These are phyloP conservation scores for Aspergillus conjunctus DNA, from an alignment of 495 filamentous ascomycete species.

Conservation along the genomic window DNA sequence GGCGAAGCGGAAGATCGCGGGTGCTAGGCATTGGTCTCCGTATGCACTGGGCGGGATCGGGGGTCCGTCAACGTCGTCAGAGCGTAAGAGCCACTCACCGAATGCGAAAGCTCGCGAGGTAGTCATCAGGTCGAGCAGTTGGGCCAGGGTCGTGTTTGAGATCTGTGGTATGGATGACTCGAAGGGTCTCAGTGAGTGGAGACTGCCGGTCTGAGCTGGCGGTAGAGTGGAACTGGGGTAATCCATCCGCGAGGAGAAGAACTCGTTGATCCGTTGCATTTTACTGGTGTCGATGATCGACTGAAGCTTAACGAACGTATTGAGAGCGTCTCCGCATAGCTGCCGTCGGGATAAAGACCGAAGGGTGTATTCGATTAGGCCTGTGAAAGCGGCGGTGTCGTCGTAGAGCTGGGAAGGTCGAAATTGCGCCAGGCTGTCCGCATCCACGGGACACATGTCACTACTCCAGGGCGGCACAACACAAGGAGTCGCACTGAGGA, in stretches of 20 bases:
- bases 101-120: conserved; percentile 48
- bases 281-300: conserved; percentile 44
- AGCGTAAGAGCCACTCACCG: conserved; percentile 58
- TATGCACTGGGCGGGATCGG: conserved; percentile 52
- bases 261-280: conserved; percentile 39
- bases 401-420: conserved; percentile 39
- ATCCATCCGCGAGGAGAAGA: conserved; percentile 34
- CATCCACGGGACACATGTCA: conserved; percentile 22
- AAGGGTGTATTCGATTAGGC: conserved; percentile 42
- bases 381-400: conserved; percentile 38
- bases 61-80: conserved; percentile 59
- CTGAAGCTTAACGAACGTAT: conserved; percentile 40
- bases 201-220: conserved; percentile 22
- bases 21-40: conserved; percentile 48
- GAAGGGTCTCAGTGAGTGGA: conserved; percentile 21
- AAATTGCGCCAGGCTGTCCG: conserved; percentile 28
- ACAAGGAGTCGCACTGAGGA: conserved; percentile 37
- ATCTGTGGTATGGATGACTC: conserved; percentile 48
- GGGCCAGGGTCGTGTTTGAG: conserved; percentile 49
- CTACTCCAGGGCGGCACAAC: conserved; percentile 43
- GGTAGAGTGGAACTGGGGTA: conserved; percentile 14
- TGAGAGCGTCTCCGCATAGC: conserved; percentile 34
- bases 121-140: conserved; percentile 56
- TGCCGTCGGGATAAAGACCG: conserved; percentile 29
- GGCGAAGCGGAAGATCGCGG: conserved; percentile 62